Conservation (phyloP, 2,329 filamentous ascomycete genomes). For the Calonectria montana region DNA sequence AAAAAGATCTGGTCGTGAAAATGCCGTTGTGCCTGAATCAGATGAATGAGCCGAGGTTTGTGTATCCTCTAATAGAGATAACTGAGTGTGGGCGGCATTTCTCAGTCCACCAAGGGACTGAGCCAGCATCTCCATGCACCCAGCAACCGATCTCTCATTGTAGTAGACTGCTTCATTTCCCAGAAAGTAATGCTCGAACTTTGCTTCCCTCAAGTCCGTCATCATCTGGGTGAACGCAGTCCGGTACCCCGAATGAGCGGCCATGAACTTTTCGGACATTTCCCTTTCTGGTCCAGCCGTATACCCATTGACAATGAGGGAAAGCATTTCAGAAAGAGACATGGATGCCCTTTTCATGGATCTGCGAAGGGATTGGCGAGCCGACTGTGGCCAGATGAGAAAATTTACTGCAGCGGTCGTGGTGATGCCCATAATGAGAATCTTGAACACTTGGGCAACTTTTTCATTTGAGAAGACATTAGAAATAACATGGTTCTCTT, state of each 20-base stretch:
- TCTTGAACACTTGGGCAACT: conserved; percentile 83
- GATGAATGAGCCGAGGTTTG: neutral
- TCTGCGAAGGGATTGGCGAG: conserved; percentile 76
- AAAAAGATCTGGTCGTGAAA: conserved; percentile 25
- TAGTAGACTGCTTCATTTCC: conserved; percentile 84
- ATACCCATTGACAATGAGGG: conserved; percentile 84
- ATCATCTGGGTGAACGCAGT: conserved; percentile 76
- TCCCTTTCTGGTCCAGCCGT: conserved; percentile 85
- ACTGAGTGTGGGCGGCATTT: conserved; percentile 90
- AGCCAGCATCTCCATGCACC: conserved; percentile 85
- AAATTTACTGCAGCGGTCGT: conserved; percentile 80
- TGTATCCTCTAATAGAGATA: conserved; percentile 50
- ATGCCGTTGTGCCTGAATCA: neutral
- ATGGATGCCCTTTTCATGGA: conserved; percentile 79
- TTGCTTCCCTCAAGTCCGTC: conserved; percentile 85
- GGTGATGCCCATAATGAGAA: conserved; percentile 80
- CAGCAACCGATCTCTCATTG: conserved; percentile 81
- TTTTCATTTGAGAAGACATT: conserved; percentile 86
- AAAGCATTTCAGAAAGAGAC: conserved; percentile 83
- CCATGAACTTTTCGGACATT: conserved; percentile 72
- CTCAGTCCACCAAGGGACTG: conserved; percentile 91
- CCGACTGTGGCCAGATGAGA: conserved; percentile 81
- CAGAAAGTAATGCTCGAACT: conserved; percentile 86
- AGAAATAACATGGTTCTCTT: conserved; percentile 88
- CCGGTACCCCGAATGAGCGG: conserved; percentile 72